Evolutionary conservation across 148 eudicot genomes (phyloP), one percentile per base, ranked within the genome.

Genomic region (Rhododendron kiyosumense): DNA sequence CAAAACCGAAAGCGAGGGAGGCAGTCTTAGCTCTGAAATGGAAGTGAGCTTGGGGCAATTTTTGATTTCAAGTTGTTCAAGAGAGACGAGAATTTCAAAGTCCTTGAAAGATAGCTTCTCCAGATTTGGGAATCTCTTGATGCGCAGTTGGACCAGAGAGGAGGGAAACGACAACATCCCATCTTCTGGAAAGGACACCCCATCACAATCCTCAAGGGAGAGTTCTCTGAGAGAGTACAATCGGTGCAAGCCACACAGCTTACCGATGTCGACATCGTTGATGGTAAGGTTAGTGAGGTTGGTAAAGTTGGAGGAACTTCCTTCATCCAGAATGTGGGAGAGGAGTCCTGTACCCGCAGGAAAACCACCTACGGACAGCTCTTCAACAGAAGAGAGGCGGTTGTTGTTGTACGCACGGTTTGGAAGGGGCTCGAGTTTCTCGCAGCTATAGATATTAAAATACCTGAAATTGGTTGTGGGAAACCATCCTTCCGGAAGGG

Each of bases 401-500:
- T 36, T 36, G 38, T 79, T 48, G 22, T 22, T 12, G 82, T 20
- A 79, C 20, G 18, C 3, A 3, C 32, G 11, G 1, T 13, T 7
- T 49, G 59, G 61, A 14, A 81, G 83, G 28, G 65, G n/a, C 15
- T 52, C 13, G 0, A 81, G 65, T 18, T 81, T 81, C n/a, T 54
- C 38, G 15, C 82, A 79, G 1, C 2, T 0, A 7, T 0, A 0
- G 38, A 79, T 79, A 14, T 0, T 0, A 14, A 79, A 20, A 4
- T 5, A 1, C 52, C 22, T 46, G 22, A 79, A 36, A 79, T 28
- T 79, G 59, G 41, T 48, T 49, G 59, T 2, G 5, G 59, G 4
- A 20, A 26, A 49, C 82, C 82, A 79, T 79, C 59, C 82, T 49
- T 79, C 61, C 5, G 82, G 61, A 34, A 79, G 59, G 61, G 20